phyloP scores from a whole-genome alignment of 495 filamentous ascomycete genomes.

The Talaromyces stipitatus region DNA sequence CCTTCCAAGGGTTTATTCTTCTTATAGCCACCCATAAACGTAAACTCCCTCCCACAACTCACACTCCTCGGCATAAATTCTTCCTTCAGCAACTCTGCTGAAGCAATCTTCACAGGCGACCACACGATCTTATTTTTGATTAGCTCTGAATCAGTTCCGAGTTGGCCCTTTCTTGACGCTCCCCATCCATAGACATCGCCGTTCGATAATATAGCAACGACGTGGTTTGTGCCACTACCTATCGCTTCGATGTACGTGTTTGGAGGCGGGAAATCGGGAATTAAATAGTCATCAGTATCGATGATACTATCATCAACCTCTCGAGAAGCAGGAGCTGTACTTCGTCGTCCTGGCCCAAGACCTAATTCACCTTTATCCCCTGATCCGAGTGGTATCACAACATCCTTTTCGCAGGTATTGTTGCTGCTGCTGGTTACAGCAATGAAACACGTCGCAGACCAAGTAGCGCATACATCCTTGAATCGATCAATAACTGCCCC shows the following conservation, averaged over 20 bases:
- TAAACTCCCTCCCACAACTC: conserved; percentile 69
- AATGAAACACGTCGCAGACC: conserved; percentile 61
- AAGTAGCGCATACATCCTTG: conserved; percentile 55
- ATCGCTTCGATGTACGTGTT: conserved; percentile 47
- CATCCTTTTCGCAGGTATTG: conserved; percentile 19
- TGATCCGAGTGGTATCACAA: conserved; percentile 54
- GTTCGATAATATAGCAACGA: conserved; percentile 61
- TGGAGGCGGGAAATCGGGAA: conserved; percentile 55
- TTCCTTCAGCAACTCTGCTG: conserved; percentile 4
- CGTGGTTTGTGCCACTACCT: conserved; percentile 68
- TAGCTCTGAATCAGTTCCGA: conserved; percentile 42
- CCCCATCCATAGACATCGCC: conserved; percentile 88
- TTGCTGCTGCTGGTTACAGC: background rate
- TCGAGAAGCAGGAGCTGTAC: conserved; percentile 5
- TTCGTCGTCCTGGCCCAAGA: conserved; percentile 31
- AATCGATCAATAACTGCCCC: conserved; percentile 15
- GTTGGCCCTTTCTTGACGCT: conserved; percentile 71
- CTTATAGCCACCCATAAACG: conserved; percentile 51
- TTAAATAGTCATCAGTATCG: conserved; percentile 10
- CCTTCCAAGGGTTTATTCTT: conserved; percentile 10
- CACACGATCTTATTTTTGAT: conserved; percentile 32
- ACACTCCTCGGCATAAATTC: conserved; percentile 16
- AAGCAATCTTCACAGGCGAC: conserved; percentile 49
- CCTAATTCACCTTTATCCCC: conserved; percentile 69
- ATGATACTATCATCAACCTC: background rate